A percentile compares a stretch with the other conserved stretches of the same genome.
These are phyloP conservation scores for Aspergillus sp. DNA, from an alignment of 2,329 filamentous ascomycete species.

Conservation along the genomic window DNA sequence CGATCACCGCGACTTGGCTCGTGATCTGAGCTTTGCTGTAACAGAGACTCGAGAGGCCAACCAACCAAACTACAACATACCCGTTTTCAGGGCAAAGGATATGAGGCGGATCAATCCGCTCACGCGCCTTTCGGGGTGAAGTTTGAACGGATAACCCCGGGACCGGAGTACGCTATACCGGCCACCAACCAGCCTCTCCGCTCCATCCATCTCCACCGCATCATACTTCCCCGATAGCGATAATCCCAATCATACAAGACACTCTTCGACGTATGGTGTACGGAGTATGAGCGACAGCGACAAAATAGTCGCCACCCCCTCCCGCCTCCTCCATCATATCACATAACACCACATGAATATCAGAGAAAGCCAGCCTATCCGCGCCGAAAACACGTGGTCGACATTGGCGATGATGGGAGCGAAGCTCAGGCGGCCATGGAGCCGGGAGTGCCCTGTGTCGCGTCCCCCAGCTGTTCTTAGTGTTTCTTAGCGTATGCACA, in stretches of 20 bases:
- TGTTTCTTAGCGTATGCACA: constrained; percentile 8
- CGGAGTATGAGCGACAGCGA: not conserved
- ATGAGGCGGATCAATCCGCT: not conserved
- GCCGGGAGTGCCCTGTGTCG: not conserved
- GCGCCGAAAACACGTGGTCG: not conserved
- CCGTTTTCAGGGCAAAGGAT: not conserved
- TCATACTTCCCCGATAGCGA: not conserved
- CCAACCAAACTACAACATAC: not conserved
- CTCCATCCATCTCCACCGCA: not conserved
- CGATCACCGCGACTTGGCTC: constrained; percentile 65
- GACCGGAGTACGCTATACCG: not conserved
- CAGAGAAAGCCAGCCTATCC: not conserved
- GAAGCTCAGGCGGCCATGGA: not conserved
- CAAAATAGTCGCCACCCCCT: not conserved
- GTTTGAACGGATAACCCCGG: not conserved
- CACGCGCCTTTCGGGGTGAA: not conserved
- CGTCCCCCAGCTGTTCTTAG: not conserved
- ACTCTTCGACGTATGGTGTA: not conserved
- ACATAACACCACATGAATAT: not conserved
- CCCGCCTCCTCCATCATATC: not conserved
- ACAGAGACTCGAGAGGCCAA: not conserved
- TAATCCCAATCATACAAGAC: not conserved
- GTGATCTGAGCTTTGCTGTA: constrained; percentile 45
- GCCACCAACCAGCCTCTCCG: not conserved
- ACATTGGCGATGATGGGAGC: not conserved